phyloP scores from a whole-genome alignment of 352 stramenopile species.

The Phytopythium boreale region DNA sequence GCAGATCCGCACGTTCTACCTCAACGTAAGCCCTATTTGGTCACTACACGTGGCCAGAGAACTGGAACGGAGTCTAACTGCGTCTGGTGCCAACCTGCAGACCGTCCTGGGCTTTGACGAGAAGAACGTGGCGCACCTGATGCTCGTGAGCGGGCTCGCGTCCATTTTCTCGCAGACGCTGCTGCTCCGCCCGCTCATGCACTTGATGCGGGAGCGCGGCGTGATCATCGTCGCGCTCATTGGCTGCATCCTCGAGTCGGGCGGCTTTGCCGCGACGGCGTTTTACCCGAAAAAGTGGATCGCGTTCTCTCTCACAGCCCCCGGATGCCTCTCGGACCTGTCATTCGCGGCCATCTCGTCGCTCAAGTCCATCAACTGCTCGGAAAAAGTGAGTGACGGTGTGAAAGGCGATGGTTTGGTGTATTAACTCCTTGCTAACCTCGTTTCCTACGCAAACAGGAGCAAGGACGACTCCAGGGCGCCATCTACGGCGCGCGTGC shows the following conservation, averaged over 20 bases:
- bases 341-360: slow-evolving; percentile 70
- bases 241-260: slow-evolving; percentile 34
- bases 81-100: slow-evolving; percentile 15
- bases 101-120: slow-evolving; percentile 67
- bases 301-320: slow-evolving; percentile 42
- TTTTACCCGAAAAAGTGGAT: slow-evolving; percentile 62
- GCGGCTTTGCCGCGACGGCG: slow-evolving; percentile 32
- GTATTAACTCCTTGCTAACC: background rate
- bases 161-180: slow-evolving; percentile 58
- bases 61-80: background rate
- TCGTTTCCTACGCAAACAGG: slow-evolving; percentile 13
- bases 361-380: slow-evolving; percentile 61
- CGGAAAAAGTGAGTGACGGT: slow-evolving; percentile 30
- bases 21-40: slow-evolving; percentile 39
- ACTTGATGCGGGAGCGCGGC: slow-evolving; percentile 52
- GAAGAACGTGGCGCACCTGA: slow-evolving; percentile 55
- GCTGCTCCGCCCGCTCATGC: slow-evolving; percentile 61
- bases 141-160: slow-evolving; percentile 51
- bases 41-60: background rate
- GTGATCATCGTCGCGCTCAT: slow-evolving; percentile 63
- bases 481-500: slow-evolving; percentile 66
- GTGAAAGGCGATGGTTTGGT: background rate
- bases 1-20: slow-evolving; percentile 69
- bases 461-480: slow-evolving; percentile 74
- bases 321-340: slow-evolving; percentile 51